Conservation (phyloP, 1,284 basidiomycete species). For the Sphagnurus paluster region DNA sequence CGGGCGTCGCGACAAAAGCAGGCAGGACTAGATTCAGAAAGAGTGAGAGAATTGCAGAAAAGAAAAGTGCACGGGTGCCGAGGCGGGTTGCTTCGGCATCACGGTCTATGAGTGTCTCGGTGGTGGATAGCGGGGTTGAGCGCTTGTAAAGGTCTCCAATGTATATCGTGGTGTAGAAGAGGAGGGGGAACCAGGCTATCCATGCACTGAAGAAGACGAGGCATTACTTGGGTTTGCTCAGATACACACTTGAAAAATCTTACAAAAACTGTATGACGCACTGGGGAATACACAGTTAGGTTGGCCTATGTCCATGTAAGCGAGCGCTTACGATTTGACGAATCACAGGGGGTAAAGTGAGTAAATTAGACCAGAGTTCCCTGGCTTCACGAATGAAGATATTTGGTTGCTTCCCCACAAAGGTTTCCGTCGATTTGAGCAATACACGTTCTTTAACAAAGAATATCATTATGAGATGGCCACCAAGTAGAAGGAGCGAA, state of each 20-base stretch:
- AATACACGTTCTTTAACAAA: constrained; percentile 81
- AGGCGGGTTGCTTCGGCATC: constrained; percentile 76
- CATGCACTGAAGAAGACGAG: constrained; percentile 51
- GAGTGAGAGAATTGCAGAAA: constrained; percentile 73
- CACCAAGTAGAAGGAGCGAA: constrained; percentile 49
- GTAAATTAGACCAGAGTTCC: constrained; percentile 70
- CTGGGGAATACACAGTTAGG: constrained; percentile 32
- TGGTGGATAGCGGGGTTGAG: constrained; percentile 31
- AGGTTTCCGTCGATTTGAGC: constrained; percentile 19
- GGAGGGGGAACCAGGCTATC: constrained; percentile 86
- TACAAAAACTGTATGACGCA: constrained; percentile 88
- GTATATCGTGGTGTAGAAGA: constrained; percentile 88
- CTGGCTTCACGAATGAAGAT: constrained; percentile 52
- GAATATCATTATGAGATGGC: constrained; percentile 60
- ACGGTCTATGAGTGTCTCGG: constrained; percentile 34
- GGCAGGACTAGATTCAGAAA: constrained; percentile 73
- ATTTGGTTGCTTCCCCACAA: constrained; percentile 31
- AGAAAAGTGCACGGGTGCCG: constrained; percentile 84
- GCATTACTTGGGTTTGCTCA: background rate
- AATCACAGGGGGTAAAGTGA: constrained; percentile 73
- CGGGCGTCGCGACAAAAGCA: constrained; percentile 51
- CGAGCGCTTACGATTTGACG: constrained; percentile 67
- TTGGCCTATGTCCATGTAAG: constrained; percentile 15
- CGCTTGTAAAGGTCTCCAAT: constrained; percentile 83
- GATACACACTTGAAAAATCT: constrained; percentile 32